Conservation (phyloP, 2,329 filamentous ascomycete genomes). For the Coniochaeta ligniaria region DNA sequence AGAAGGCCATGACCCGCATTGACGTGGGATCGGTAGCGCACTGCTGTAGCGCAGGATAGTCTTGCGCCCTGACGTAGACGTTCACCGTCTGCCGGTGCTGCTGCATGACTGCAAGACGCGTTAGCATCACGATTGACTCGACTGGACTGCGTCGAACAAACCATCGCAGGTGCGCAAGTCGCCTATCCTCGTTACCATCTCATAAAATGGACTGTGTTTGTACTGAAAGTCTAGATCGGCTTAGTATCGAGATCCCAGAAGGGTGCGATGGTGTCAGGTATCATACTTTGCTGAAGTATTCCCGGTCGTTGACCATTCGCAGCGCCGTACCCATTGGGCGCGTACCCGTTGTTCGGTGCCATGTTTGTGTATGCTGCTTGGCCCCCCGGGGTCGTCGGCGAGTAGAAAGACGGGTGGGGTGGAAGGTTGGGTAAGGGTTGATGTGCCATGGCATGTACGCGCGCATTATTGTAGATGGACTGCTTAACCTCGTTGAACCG, state of each 20-base stretch:
- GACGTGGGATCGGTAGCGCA: constrained; percentile 50
- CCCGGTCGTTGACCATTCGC: neutral
- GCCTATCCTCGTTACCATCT: constrained; percentile 58
- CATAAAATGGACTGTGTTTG: constrained; percentile 82
- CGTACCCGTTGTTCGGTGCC: neutral
- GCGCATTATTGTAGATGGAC: constrained; percentile 24
- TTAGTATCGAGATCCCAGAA: neutral
- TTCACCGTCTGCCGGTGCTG: constrained; percentile 42
- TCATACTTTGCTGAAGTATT: neutral
- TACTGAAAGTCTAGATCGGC: constrained; percentile 23
- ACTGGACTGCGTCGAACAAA: constrained; percentile 30
- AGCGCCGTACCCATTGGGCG: neutral
- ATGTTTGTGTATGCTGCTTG: neutral
- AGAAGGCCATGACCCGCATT: constrained; percentile 76
- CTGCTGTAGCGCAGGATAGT: constrained; percentile 42
- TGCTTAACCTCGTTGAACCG: constrained; percentile 36
- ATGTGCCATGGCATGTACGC: constrained; percentile 8
- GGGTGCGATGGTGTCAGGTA: neutral
- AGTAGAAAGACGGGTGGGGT: neutral
- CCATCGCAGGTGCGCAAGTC: constrained; percentile 64
- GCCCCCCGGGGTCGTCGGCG: neutral
- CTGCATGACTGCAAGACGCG: constrained; percentile 40
- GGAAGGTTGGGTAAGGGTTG: neutral
- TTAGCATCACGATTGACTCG: constrained; percentile 1
- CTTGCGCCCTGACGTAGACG: constrained; percentile 39